Evolutionary conservation across 2,329 filamentous ascomycete genomes (phyloP).

Genomic region (Golovinomyces cichoracearum): DNA sequence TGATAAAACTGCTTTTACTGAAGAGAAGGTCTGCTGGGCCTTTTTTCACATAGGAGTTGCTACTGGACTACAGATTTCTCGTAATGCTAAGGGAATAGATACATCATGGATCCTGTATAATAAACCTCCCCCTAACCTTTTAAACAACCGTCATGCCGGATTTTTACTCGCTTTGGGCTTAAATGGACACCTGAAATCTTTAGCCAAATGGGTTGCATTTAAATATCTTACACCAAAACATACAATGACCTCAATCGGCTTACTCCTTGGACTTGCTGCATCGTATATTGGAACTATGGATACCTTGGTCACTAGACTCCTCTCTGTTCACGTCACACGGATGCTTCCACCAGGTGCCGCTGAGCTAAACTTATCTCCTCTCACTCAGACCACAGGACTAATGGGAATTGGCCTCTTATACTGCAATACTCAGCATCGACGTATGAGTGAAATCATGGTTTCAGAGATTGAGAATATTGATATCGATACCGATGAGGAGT

Average conservation of each 20-base stretch:
- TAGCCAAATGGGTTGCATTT: constrained; percentile 97
- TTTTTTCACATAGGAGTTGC: constrained; percentile 94
- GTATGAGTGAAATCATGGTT: constrained; percentile 98
- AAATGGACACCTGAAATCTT: constrained; percentile 76
- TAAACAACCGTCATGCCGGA: constrained; percentile 79
- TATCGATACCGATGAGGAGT: constrained; percentile 55
- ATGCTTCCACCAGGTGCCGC: constrained; percentile 83
- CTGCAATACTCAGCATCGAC: constrained; percentile 79
- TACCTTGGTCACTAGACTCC: constrained; percentile 66
- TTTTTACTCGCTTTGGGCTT: constrained; percentile 75
- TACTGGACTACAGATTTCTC: constrained; percentile 76
- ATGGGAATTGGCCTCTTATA: constrained; percentile 94
- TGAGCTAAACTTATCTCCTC: constrained; percentile 72
- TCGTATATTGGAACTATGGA: constrained; percentile 97
- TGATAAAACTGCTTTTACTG: constrained; percentile 62
- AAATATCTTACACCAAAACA: constrained; percentile 98
- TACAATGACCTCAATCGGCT: constrained; percentile 91
- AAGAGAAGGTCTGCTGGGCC: constrained; percentile 94
- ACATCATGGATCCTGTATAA: constrained; percentile 99
- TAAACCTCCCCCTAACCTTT: constrained; percentile 59
- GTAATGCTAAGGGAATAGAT: constrained; percentile 74
- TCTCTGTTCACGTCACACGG: constrained; percentile 86
- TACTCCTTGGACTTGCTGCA: constrained; percentile 74
- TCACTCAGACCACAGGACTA: constrained; percentile 85
- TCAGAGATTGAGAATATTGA: constrained; percentile 85